phyloP scores from a whole-genome alignment of 169 alveolate species.

The Plasmodium chabaudi region DNA sequence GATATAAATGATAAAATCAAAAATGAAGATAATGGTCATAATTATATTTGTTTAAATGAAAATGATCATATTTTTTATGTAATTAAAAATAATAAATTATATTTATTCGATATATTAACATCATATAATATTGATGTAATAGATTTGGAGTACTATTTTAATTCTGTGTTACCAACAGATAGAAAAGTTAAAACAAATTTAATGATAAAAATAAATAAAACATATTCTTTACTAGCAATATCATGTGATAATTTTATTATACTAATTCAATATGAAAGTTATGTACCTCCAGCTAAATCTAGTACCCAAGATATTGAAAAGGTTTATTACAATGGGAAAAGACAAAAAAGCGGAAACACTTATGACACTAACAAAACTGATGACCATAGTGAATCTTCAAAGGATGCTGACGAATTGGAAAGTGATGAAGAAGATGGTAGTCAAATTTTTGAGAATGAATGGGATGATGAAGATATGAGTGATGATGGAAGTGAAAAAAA shows the following conservation, averaged over 20 bases:
- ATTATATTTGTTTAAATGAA: slow-evolving; percentile 53
- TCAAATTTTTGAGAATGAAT: slow-evolving; percentile 21
- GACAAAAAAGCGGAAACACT: not conserved
- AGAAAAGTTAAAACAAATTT: slow-evolving; percentile 12
- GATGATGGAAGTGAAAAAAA: slow-evolving; percentile 14
- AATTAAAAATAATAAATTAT: slow-evolving; percentile 28
- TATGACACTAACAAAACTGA: not conserved
- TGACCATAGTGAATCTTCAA: not conserved
- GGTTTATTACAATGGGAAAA: slow-evolving; percentile 7
- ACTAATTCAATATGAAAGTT: slow-evolving; percentile 53
- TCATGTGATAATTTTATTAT: slow-evolving; percentile 21
- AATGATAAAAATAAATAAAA: slow-evolving; percentile 54
- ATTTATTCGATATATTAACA: slow-evolving; percentile 54
- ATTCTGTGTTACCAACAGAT: not conserved
- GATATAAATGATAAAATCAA: slow-evolving; percentile 3
- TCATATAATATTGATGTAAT: slow-evolving; percentile 60
- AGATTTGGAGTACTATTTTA: slow-evolving; percentile 29
- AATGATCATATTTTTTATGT: slow-evolving; percentile 19
- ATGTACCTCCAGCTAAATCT: slow-evolving; percentile 37
- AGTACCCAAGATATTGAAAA: slow-evolving; percentile 8
- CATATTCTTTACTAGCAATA: slow-evolving; percentile 47
- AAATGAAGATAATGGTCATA: not conserved
- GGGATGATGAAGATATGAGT: slow-evolving; percentile 1
- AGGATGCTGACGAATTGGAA: slow-evolving; percentile 2
- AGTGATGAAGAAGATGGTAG: slow-evolving; percentile 9